These are phyloP conservation scores for Somion occarium DNA, from an alignment of 1,284 basidiomycete genomes.

Conservation along the genomic window DNA sequence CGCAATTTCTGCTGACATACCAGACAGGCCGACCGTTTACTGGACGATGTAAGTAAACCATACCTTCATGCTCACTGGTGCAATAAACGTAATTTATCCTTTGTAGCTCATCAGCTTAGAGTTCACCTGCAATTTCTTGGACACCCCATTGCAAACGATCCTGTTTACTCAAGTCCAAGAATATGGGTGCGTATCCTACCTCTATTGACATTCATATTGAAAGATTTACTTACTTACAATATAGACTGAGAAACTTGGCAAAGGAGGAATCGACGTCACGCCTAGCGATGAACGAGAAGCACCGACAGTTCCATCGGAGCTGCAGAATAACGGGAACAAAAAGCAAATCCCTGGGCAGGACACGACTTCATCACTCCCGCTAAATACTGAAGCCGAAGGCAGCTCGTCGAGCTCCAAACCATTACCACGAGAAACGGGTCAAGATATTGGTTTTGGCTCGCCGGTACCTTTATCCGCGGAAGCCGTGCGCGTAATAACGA, in stretches of 20 bases:
- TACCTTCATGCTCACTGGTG: too few species aligned
- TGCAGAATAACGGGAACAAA: constrained; percentile 23
- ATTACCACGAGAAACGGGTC: constrained; percentile 77
- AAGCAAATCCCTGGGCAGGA: constrained; percentile 17
- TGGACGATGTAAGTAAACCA: constrained; percentile 83
- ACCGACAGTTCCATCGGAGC: constrained; percentile 57
- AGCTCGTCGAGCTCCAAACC: constrained; percentile 26
- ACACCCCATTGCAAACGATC: constrained; percentile 90
- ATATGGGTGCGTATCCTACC: constrained; percentile 66
- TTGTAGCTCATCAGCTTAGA: constrained; percentile 92
- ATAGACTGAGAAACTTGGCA: constrained; percentile 70
- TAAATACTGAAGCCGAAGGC: neutral
- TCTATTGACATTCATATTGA: neutral
- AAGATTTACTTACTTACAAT: too few species aligned
- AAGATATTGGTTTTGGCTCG: constrained; percentile 86
- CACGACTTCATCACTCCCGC: constrained; percentile 29
- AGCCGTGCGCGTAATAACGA: constrained; percentile 80
- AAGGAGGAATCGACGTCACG: constrained; percentile 75
- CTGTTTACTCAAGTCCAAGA: constrained; percentile 72
- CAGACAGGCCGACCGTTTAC: constrained; percentile 78
- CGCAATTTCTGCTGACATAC: too few species aligned
- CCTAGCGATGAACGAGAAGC: constrained; percentile 62
- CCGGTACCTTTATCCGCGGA: constrained; percentile 83
- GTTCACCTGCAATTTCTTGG: constrained; percentile 97
- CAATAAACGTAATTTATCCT: too few species aligned